These are phyloP conservation scores for Ophiosphaerella herpotricha DNA, from an alignment of 2,329 filamentous ascomycete genomes.

Conservation along the genomic window DNA sequence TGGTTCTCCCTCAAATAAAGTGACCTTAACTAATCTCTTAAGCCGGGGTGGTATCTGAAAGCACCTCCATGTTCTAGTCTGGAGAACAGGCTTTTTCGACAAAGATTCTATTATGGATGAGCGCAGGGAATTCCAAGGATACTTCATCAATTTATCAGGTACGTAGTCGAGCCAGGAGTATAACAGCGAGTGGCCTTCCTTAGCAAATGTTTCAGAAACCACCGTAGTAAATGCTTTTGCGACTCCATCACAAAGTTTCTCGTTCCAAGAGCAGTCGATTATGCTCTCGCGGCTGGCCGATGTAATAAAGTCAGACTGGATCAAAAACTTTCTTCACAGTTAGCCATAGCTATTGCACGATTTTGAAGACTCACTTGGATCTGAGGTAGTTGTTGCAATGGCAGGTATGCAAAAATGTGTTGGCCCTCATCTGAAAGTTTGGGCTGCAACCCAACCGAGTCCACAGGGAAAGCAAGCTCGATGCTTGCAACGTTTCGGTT, in stretches of 20 bases:
- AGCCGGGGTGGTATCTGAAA: conserved; percentile 12
- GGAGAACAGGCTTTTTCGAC: conserved; percentile 9
- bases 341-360: background rate
- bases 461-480: conserved; percentile 29
- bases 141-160: conserved; percentile 10
- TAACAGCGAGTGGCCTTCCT: conserved; percentile 7
- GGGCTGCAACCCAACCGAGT: conserved; percentile 11
- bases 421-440: conserved; percentile 18
- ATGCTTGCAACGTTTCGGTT: conserved; percentile 6
- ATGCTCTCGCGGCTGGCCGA: conserved; percentile 26
- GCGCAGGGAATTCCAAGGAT: conserved; percentile 12
- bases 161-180: conserved; percentile 27
- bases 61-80: conserved; percentile 11
- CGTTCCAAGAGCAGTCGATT: conserved; percentile 27
- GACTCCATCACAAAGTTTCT: conserved; percentile 14
- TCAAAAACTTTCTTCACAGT: conserved; percentile 22
- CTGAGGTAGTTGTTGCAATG: conserved; percentile 17
- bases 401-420: conserved; percentile 26
- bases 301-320: conserved; percentile 35
- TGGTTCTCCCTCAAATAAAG: conserved; percentile 8
- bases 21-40: background rate
- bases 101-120: conserved; percentile 8
- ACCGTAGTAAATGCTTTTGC: conserved; percentile 3
- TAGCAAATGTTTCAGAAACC: conserved; percentile 14
- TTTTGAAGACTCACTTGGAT: conserved; percentile 18